A percentile compares a stretch with the other conserved stretches of the same genome.
Evolutionary conservation across 305 asterid genomes (phyloP).

Genomic region (Fraxinus dipetala): DNA sequence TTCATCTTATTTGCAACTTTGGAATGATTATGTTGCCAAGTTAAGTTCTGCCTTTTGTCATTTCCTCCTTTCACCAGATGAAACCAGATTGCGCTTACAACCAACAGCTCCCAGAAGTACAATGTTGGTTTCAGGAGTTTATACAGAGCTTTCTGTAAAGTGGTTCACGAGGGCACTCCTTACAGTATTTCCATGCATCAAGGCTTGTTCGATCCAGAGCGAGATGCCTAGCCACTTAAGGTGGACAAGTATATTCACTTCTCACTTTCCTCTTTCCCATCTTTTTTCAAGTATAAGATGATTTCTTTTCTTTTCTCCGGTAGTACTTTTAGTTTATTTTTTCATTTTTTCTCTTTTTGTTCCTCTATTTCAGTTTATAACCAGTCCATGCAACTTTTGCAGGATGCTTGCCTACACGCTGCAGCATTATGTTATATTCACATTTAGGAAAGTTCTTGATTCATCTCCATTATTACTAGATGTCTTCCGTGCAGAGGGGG

Average conservation of each 20-base stretch:
- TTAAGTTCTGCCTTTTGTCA: slow-evolving; percentile 68
- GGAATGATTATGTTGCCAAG: slow-evolving; percentile 76
- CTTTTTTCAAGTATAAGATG: slow-evolving; percentile 18
- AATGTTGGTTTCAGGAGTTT: slow-evolving; percentile 61
- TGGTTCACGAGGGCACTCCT: slow-evolving; percentile 90
- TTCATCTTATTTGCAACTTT: slow-evolving; percentile 44
- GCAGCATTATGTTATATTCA: slow-evolving; percentile 70
- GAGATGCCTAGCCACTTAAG: slow-evolving; percentile 86
- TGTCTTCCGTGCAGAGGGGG: slow-evolving; percentile 88
- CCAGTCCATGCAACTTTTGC: slow-evolving; percentile 33
- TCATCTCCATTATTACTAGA: slow-evolving; percentile 67
- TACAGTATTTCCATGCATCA: slow-evolving; percentile 85
- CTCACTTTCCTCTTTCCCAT: slow-evolving; percentile 18
- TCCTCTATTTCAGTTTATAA: slow-evolving; percentile 16
- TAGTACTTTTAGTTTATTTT: slow-evolving; percentile 27
- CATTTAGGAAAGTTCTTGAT: slow-evolving; percentile 69
- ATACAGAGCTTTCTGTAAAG: slow-evolving; percentile 89
- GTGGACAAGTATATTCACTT: slow-evolving; percentile 33
- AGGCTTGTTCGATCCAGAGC: slow-evolving; percentile 78
- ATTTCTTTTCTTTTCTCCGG: slow-evolving; percentile 19
- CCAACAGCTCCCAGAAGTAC: slow-evolving; percentile 50
- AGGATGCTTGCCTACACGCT: slow-evolving; percentile 76
- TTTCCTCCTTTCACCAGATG: slow-evolving; percentile 74
- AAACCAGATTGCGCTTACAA: slow-evolving; percentile 37
- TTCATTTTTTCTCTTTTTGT: slow-evolving; percentile 16